Evolutionary conservation across 1,284 basidiomycete species (phyloP), one percentile per base, ranked within the genome.

Genomic region (Ceraceosorus bombacis): DNA sequence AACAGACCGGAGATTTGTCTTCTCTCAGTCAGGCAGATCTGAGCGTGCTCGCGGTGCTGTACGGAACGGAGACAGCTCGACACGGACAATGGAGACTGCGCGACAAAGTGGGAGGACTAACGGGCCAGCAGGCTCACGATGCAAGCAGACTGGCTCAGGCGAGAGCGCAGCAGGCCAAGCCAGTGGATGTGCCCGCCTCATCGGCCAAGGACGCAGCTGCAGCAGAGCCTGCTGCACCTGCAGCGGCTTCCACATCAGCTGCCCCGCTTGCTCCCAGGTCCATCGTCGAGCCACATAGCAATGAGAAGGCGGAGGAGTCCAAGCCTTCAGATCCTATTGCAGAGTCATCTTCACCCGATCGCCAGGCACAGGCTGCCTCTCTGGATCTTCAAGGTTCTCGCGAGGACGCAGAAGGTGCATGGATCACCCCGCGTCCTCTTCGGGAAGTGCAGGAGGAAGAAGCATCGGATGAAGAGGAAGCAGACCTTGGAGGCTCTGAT

Each of bases 1-100:
- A 90, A 82, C 90, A 90, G 82, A 96, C 94, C 0, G 95, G 95
- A 79, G 95, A 98, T 79, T 94, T 91, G 76, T 83, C 89, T 41
- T 94, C 94, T 51, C 83, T 99, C 40, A 96, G 92, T 7, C 83
- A 86, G 72, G 84, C 93, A 13, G 95, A 99, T 85, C 78, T 98
- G 60, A 87, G 88, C 66, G 87, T 98, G 48, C 81, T 98, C 51
- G 95, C 95, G 0, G 81, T 98, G 68, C 90, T 92, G 0, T 88
- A 89, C 75, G 84, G 86, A 51, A 80, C 93, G 59, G 86, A 85
- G 80, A 83, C 82, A 58, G 79, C 80, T 59, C 79, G 79, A 64
- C 83, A 83, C 65, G 82, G 82, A 0, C 74, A 69, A n/a, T 75
- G 76, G 76, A 67, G 81, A 55, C 80, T 82, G 53, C 81, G 82